Evolutionary conservation across 345 rosid species (phyloP).

Genomic region (Salix udensis): DNA sequence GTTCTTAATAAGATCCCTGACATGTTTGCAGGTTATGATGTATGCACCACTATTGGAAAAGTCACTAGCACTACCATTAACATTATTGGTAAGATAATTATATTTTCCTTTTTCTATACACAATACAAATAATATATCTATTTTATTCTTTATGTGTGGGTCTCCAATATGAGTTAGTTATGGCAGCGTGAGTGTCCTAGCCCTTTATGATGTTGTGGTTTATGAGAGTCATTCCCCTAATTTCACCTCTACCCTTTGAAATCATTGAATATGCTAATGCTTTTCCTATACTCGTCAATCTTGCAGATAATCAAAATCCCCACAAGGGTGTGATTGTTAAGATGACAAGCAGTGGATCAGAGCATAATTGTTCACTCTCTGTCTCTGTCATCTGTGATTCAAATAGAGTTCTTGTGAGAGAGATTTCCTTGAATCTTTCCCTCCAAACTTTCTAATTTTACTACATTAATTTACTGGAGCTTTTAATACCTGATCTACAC

Average conservation of each 20-base stretch:
- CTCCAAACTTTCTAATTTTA: background rate
- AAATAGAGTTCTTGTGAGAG: conserved; percentile 57
- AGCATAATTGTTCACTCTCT: conserved; percentile 67
- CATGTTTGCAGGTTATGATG: conserved; percentile 67
- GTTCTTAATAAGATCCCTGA: conserved; percentile 17
- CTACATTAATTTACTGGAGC: conserved; percentile 5
- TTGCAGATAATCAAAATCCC: conserved; percentile 68
- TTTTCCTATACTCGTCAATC: conserved; percentile 16
- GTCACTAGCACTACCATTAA: conserved; percentile 44
- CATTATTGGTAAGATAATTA: conserved; percentile 50
- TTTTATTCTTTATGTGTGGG: background rate
- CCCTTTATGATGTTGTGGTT: background rate
- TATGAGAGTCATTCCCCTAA: background rate
- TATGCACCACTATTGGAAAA: conserved; percentile 69
- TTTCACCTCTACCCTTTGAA: background rate
- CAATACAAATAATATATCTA: background rate
- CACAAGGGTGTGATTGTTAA: conserved; percentile 70
- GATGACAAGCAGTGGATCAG: conserved; percentile 46
- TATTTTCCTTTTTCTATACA: conserved; percentile 1
- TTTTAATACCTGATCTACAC: conserved; percentile 16
- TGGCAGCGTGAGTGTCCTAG: background rate
- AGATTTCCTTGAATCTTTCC: conserved; percentile 18
- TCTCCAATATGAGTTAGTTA: background rate
- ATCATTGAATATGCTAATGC: conserved; percentile 20
- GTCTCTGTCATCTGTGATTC: conserved; percentile 73